phyloP scores from a whole-genome alignment of 78 protist genomes.

The Mastigamoeba balamuthi region DNA sequence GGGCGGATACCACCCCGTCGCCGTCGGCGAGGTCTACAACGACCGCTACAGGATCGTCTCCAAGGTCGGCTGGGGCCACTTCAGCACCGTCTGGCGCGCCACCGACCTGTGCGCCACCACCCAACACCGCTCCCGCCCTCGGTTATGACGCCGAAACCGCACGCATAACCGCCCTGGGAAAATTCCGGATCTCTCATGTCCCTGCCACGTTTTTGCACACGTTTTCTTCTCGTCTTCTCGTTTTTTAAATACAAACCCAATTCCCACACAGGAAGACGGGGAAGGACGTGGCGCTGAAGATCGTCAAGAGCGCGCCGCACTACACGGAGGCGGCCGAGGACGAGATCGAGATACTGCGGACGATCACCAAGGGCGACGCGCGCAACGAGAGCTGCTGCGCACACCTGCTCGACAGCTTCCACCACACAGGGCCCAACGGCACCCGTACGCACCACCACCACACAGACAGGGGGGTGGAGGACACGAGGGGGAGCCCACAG shows the following conservation, averaged over 20 bases:
- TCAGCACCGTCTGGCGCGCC: constrained; percentile 95
- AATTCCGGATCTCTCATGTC: background rate
- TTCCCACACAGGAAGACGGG: background rate
- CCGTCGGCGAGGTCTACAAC: constrained; percentile 65
- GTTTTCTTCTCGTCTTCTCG: constrained; percentile 1
- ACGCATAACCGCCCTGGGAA: too few species aligned
- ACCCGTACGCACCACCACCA: constrained; percentile 8
- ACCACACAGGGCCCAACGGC: constrained; percentile 72
- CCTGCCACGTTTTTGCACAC: background rate
- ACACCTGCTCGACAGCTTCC: constrained; percentile 58
- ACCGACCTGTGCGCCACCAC: constrained; percentile 26
- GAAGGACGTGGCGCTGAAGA: constrained; percentile 66
- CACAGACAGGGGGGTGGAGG: too few species aligned
- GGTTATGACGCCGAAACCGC: background rate
- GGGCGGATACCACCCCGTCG: constrained; percentile 93
- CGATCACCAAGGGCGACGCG: constrained; percentile 5
- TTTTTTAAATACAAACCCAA: background rate
- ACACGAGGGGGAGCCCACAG: too few species aligned
- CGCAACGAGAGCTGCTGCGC: background rate
- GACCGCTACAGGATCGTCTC: constrained; percentile 56
- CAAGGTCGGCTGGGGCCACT: constrained; percentile 99
- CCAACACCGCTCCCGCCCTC: background rate
- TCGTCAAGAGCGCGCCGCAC: constrained; percentile 65
- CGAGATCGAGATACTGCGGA: constrained; percentile 61
- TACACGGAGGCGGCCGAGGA: constrained; percentile 85